These are phyloP conservation scores for Rhodotorula graminis DNA, from an alignment of 768 basidiomycete species.

Conservation along the genomic window DNA sequence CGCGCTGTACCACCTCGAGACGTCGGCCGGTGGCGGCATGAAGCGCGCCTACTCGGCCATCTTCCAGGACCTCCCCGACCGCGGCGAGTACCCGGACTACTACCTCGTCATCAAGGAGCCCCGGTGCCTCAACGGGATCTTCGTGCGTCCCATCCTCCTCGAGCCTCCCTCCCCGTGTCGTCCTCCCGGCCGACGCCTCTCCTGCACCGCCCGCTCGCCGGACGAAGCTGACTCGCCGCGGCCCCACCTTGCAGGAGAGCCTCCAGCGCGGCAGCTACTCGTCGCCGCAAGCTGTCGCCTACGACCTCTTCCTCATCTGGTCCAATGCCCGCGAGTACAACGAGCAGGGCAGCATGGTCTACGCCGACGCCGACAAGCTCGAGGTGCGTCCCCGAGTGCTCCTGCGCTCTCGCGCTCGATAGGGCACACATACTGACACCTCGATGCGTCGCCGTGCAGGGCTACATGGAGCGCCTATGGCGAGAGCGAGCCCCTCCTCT, in stretches of 20 bases:
- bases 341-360: constrained; percentile 32
- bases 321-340: constrained; percentile 38
- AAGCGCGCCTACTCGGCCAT: constrained; percentile 32
- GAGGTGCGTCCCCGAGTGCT: constrained; percentile 31
- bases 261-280: constrained; percentile 21
- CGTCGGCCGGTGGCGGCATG: constrained; percentile 2
- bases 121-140: constrained; percentile 13
- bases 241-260: too few relatives aligned
- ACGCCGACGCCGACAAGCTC: constrained; percentile 36
- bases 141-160: neutral
- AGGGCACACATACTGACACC: too few relatives aligned
- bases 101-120: constrained; percentile 36
- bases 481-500: constrained; percentile 23
- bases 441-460: neutral
- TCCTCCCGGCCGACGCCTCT: neutral
- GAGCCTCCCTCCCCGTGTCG: too few relatives aligned
- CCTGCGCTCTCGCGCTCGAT: neutral
- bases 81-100: constrained; percentile 31
- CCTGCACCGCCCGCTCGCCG: neutral
- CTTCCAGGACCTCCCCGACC: constrained; percentile 37
- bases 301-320: constrained; percentile 39
- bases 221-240: neutral
- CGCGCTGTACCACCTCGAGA: constrained; percentile 24
- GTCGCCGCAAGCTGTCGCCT: constrained; percentile 25
- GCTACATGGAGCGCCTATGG: constrained; percentile 27